Evolutionary conservation across 1,139 yeast genomes (phyloP).

Genomic region (Blastobotrys raffinosifermentans): DNA sequence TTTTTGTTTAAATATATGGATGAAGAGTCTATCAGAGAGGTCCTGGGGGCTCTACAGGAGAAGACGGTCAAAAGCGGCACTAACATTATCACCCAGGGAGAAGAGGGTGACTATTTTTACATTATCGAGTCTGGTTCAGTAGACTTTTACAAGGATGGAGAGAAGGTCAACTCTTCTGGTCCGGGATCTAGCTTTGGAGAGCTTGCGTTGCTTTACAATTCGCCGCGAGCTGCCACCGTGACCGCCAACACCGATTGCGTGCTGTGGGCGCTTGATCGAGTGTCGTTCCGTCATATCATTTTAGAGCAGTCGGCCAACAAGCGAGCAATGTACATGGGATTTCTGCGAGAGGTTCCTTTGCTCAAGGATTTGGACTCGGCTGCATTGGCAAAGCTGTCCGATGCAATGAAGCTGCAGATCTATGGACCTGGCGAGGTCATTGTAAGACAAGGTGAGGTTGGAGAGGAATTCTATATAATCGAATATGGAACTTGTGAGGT

Average conservation of each 20-base stretch:
- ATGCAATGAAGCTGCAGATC: constrained; percentile 77
- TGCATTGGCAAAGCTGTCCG: constrained; percentile 88
- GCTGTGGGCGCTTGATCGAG: constrained; percentile 89
- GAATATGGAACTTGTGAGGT: constrained; percentile 85
- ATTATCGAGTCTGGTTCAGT: constrained; percentile 81
- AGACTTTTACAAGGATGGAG: constrained; percentile 69
- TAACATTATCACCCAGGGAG: constrained; percentile 84
- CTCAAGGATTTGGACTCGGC: constrained; percentile 61
- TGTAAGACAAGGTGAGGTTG: constrained; percentile 81
- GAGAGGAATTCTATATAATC: constrained; percentile 85
- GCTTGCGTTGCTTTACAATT: constrained; percentile 92
- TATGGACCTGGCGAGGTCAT: constrained; percentile 69
- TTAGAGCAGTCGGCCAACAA: constrained; percentile 86
- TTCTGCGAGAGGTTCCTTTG: constrained; percentile 79
- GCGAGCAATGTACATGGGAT: constrained; percentile 83
- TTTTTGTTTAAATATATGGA: constrained; percentile 77
- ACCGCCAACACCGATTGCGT: constrained; percentile 62
- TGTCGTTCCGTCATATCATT: constrained; percentile 85
- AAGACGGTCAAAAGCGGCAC: constrained; percentile 54
- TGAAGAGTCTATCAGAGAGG: constrained; percentile 64
- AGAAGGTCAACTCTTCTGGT: constrained; percentile 65
- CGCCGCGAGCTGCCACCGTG: constrained; percentile 97
- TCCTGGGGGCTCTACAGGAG: constrained; percentile 74
- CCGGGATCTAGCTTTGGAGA: constrained; percentile 95
- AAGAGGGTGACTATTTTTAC: constrained; percentile 91